Conservation (phyloP, 2,329 filamentous ascomycete species). For the Fusarium stilboides region DNA sequence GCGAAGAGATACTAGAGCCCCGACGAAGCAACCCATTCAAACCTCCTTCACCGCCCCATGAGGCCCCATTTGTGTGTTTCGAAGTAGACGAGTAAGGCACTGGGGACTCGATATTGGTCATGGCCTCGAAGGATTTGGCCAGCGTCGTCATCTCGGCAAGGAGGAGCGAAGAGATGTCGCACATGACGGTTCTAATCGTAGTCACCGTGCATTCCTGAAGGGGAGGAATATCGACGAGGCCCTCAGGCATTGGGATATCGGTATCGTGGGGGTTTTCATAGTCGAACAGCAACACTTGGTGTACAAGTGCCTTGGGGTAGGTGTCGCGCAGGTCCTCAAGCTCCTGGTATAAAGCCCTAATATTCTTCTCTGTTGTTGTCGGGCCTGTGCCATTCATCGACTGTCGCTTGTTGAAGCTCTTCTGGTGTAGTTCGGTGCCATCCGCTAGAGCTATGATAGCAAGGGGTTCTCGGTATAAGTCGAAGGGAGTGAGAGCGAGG, state of each 20-base stretch:
- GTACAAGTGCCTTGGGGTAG: slow-evolving; percentile 82
- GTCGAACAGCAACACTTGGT: slow-evolving; percentile 87
- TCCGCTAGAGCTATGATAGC: slow-evolving; percentile 89
- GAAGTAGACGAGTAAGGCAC: slow-evolving; percentile 63
- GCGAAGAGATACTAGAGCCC: slow-evolving; percentile 69
- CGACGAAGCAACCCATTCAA: slow-evolving; percentile 61
- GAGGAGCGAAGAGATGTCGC: slow-evolving; percentile 80
- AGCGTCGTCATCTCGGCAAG: slow-evolving; percentile 83
- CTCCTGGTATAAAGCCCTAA: slow-evolving; percentile 74
- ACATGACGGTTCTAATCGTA: slow-evolving; percentile 86
- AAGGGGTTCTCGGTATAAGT: slow-evolving; percentile 88
- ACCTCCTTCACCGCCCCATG: slow-evolving; percentile 59
- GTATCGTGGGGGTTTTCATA: slow-evolving; percentile 66
- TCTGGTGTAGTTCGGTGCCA: slow-evolving; percentile 75
- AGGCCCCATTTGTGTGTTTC: slow-evolving; percentile 59
- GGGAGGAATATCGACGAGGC: slow-evolving; percentile 79
- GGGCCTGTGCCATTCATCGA: slow-evolving; percentile 66
- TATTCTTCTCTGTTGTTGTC: slow-evolving; percentile 69
- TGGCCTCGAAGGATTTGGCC: slow-evolving; percentile 79
- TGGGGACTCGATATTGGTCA: slow-evolving; percentile 84
- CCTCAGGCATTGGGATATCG: slow-evolving; percentile 73
- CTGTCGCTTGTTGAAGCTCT: slow-evolving; percentile 68
- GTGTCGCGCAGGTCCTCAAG: slow-evolving; percentile 79
- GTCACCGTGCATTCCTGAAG: slow-evolving; percentile 78
- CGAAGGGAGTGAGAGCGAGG: slow-evolving; percentile 86